Base-by-base conservation (phyloP, 148 eudicot species). In the Chenopodium berlandieri region DNA sequence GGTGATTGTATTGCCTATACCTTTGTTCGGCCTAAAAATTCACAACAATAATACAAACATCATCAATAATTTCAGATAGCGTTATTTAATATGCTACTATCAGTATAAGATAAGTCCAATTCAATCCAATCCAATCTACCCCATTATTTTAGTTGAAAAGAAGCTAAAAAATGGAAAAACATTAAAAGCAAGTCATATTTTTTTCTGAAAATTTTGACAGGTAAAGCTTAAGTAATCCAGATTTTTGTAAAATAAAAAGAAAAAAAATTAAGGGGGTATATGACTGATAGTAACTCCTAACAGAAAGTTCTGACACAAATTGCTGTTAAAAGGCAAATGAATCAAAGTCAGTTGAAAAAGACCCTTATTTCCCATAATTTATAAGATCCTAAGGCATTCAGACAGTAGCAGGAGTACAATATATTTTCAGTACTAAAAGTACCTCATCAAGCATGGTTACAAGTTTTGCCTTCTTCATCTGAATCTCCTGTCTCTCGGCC, bases 401-500 rank as follows among this genome's bases (percentile, higher is more conserved):
- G 48, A 52, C 19, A 60, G 19, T 46, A 22, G 20, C 50, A 69
- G 10, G 46, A 69, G 50, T 23, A 47, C 2, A 13, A 0, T 52
- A 4, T 25, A 23, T 9, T 23, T 54, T 31, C 22, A 56, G n/a
- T 62, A 62, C 25, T 3, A 13, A 13, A 66, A 20, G 7, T 91
- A 95, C 98, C 94, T 95, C 97, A 80, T 95, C 98, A 67, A 95
- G 91, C 98, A 95, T 93, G 83, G 84, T 87, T 20, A 93, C 84
- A 73, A 95, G 94, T 68, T 93, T 91, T 2, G 95, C 94, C 40
- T 93, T 90, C 83, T 89, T 95, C 92, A 88, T 89, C 86, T 91
- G 98, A 81, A 91, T 84, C 32, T 93, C 97, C 67, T 95, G 97
- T 78, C 92, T 93, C 75, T 93, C 92, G 0, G 91, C 90, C 6